Evolutionary conservation across 2,329 filamentous ascomycete genomes (phyloP), one percentile per base, ranked within the genome.

Genomic region (Colletotrichum sp.): DNA sequence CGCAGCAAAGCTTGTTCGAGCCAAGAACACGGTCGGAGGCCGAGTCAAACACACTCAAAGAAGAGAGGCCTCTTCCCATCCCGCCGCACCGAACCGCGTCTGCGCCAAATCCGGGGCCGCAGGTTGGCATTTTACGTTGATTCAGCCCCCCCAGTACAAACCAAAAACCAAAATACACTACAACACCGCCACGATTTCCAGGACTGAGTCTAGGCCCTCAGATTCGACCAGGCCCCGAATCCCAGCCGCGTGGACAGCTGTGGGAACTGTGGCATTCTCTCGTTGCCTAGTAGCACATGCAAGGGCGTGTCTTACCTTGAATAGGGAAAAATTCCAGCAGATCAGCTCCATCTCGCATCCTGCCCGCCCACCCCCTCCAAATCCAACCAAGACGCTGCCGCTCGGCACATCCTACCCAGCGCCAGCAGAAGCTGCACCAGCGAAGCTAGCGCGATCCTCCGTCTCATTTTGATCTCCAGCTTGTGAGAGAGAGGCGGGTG

Each of bases 271-370:
- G 32, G 30, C 60, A 39, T 52, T 66, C 30, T n/a, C n/a, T 44
- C 60, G 39, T 55, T 72, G 61, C 36, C 68, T 72, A 28, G 72
- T 52, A 59, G 61, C 65, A 65, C 27, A 71, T 71, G 72, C 34
- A 74, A 71, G 67, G 67, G 39, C 27, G 57, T 48, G 66, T 27
- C 44, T 22, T 71, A 25, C 59, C 59, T 27, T 30, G 44, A 25
- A 22, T 12, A 25, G 67, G 57, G 27, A 69, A 59, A 39, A 30
- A 71, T 71, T 63, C 68, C 61, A 67, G 48, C 68, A 28, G 63
- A 72, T 63, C 39, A 32, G 30, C 52, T 67, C 13, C 59, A 52
- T 39, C 66, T 5, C 44, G 44, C 44, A 52, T 52, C 44, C 44
- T 52, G 44, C 44, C 44, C 44, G n/a, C 44, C 6, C n/a, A 36